Percentiles rank a stretch among this genome's conserved stretches.
These are phyloP conservation scores for Apiospora koreana DNA, from an alignment of 2,329 filamentous ascomycete species.

Conservation along the genomic window DNA sequence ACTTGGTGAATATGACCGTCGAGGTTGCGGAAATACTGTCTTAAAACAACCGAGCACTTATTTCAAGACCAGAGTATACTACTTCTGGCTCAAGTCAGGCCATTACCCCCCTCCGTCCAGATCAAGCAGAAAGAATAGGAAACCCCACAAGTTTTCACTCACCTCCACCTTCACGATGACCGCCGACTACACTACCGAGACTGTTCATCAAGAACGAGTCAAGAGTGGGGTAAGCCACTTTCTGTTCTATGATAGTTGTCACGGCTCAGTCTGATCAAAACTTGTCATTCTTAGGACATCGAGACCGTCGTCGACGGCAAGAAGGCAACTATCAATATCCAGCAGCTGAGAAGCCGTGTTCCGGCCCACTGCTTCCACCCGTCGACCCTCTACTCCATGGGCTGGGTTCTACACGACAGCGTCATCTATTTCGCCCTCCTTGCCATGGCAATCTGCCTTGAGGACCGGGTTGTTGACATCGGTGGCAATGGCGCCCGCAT, in stretches of 20 bases:
- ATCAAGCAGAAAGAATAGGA: not conserved
- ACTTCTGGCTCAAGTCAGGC: no score
- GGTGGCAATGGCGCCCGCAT: constrained; percentile 39
- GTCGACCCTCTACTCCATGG: constrained; percentile 48
- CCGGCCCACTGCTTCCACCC: constrained; percentile 61
- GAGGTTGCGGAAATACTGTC: no score
- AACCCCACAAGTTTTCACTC: not conserved
- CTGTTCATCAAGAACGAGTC: constrained; percentile 19
- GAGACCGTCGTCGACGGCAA: constrained; percentile 15
- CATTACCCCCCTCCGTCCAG: no score
- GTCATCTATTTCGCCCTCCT: constrained; percentile 48
- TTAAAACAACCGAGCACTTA: no score
- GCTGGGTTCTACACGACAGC: constrained; percentile 57
- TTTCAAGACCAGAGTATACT: no score
- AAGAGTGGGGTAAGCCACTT: constrained; percentile 13
- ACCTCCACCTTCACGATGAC: not conserved
- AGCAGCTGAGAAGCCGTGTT: constrained; percentile 50
- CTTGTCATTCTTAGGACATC: constrained; percentile 14
- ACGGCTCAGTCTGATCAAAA: not conserved
- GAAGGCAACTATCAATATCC: constrained; percentile 36
- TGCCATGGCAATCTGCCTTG: constrained; percentile 51
- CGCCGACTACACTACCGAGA: constrained; percentile 19
- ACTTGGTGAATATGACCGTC: not conserved
- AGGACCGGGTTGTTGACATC: constrained; percentile 41
- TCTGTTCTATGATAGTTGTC: not conserved